A percentile compares a stretch with the other conserved stretches of the same genome.
These are phyloP conservation scores for Nitzschia sp. DNA, from an alignment of 108 stramenopile genomes.

Conservation along the genomic window DNA sequence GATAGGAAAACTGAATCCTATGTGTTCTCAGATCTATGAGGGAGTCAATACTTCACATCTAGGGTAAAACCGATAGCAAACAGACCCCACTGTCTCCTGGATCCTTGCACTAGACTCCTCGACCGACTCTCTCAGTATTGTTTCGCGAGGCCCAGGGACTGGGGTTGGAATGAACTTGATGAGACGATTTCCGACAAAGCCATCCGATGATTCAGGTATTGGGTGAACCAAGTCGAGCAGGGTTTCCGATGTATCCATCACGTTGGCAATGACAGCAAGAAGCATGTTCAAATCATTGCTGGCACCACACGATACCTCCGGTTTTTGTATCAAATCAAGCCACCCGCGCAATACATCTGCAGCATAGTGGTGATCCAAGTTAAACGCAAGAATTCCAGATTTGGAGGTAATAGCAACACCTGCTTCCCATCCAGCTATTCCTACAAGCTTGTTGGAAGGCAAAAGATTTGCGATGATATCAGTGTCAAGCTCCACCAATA, in stretches of 20 bases:
- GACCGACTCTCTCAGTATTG: background rate
- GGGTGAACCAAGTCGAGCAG: constrained; percentile 14
- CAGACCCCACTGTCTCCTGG: constrained; percentile 35
- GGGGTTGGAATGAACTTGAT: constrained; percentile 19
- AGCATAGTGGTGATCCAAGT: constrained; percentile 24
- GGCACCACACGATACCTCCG: constrained; percentile 27
- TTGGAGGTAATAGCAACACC: background rate
- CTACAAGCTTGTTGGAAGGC: constrained; percentile 34
- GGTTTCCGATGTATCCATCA: constrained; percentile 12
- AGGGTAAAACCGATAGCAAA: constrained; percentile 47
- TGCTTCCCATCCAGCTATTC: constrained; percentile 30
- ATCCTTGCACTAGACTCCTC: constrained; percentile 7
- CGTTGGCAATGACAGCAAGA: constrained; percentile 14
- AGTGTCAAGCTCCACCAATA: constrained; percentile 30
- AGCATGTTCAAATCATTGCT: constrained; percentile 25
- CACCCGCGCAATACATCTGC: constrained; percentile 15
- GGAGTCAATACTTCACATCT: constrained; percentile 45
- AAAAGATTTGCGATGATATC: constrained; percentile 22
- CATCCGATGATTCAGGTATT: constrained; percentile 11
- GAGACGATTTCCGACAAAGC: constrained; percentile 16
- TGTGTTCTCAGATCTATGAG: background rate
- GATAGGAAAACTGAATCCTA: too few relatives aligned
- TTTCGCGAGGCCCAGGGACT: constrained; percentile 8
- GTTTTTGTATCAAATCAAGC: constrained; percentile 2
- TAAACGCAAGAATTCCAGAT: constrained; percentile 23